Evolutionary conservation across 2,329 filamentous ascomycete species (phyloP).

Genomic region (Ceratocystiopsis minuta): DNA sequence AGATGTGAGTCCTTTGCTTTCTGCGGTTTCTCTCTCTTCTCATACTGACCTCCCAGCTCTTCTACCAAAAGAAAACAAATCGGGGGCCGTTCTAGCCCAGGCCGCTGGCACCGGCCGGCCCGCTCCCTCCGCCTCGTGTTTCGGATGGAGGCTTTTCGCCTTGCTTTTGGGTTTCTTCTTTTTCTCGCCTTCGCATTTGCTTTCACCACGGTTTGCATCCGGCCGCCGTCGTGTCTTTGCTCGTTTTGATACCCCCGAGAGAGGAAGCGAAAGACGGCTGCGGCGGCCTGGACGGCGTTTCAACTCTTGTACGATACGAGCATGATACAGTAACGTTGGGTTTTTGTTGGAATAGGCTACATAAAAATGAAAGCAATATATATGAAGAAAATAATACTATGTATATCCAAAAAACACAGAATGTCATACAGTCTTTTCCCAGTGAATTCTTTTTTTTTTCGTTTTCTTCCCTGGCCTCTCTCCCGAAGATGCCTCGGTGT

Average conservation of each 20-base stretch:
- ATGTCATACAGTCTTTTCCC: background rate
- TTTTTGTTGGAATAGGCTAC: constrained; percentile 11
- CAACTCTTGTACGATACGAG: too few species aligned
- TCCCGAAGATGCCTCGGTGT: background rate
- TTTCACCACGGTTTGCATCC: too few species aligned
- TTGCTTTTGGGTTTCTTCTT: too few species aligned
- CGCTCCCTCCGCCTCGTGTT: too few species aligned
- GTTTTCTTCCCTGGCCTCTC: background rate
- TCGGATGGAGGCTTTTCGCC: too few species aligned
- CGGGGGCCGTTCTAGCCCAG: constrained; percentile 13
- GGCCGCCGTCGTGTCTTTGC: too few species aligned
- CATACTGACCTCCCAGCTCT: constrained; percentile 24
- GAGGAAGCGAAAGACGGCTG: too few species aligned
- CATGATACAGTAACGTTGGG: too few species aligned
- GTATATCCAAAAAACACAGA: constrained; percentile 1
- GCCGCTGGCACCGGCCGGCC: too few species aligned
- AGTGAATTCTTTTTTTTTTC: background rate
- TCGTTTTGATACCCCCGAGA: too few species aligned
- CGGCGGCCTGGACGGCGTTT: too few species aligned
- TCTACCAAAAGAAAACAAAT: constrained; percentile 52
- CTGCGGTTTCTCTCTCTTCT: background rate
- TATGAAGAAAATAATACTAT: background rate
- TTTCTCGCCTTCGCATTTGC: too few species aligned
- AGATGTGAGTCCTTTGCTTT: constrained; percentile 48
- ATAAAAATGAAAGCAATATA: background rate